Percentiles rank a stretch among this genome's conserved stretches.
Conservation (phyloP, 2,329 filamentous ascomycete species). For the Cercospora sp. region DNA sequence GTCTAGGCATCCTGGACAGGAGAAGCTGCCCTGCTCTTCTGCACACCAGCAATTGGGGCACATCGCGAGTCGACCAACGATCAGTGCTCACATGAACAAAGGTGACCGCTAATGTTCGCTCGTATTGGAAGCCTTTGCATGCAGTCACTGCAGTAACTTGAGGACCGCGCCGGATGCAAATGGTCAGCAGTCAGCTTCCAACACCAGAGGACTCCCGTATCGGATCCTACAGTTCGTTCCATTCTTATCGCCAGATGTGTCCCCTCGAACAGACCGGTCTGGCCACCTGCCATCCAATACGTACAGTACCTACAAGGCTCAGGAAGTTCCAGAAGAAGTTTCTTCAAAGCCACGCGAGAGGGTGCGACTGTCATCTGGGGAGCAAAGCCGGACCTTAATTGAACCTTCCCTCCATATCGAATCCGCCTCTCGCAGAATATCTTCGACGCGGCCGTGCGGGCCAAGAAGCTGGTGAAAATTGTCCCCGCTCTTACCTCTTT, state of each 20-base stretch:
- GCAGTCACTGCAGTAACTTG: neutral
- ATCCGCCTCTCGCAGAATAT: neutral
- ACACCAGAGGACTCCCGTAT: neutral
- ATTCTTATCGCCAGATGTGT: neutral
- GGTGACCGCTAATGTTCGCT: neutral
- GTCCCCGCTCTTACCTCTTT: neutral
- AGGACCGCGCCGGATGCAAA: neutral
- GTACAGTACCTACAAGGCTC: neutral
- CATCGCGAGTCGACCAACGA: neutral
- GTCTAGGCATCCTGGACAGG: neutral
- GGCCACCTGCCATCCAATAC: neutral
- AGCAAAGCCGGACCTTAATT: neutral
- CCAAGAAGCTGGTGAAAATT: neutral
- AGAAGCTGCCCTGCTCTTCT: neutral
- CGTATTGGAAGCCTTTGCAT: neutral
- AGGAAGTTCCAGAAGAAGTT: neutral
- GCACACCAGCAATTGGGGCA: neutral
- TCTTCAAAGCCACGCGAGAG: neutral
- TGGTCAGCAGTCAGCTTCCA: neutral
- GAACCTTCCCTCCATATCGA: conserved; percentile 1
- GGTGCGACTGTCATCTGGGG: neutral
- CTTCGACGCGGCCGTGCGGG: neutral
- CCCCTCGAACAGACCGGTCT: neutral
- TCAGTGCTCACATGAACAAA: neutral
- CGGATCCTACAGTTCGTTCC: neutral